Evolutionary conservation across 306 rosid genomes (phyloP).

Genomic region (Corylus avellana): DNA sequence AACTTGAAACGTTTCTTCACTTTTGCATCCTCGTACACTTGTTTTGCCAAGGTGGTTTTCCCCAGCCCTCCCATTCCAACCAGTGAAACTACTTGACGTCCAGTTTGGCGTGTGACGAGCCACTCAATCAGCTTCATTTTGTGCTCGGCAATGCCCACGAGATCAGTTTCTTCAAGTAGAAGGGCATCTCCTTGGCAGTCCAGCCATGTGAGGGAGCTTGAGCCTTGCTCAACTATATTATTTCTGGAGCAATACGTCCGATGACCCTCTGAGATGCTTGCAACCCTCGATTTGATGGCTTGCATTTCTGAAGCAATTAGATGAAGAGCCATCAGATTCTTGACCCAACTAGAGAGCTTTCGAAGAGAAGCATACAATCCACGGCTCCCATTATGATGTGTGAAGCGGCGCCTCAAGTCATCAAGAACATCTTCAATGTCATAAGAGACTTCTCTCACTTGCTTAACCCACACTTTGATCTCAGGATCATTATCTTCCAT

Average conservation of each 20-base stretch:
- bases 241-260: conserved; percentile 15
- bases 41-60: not conserved
- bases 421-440: conserved; percentile 40
- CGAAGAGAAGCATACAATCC: not conserved
- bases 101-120: not conserved
- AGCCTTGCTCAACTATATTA: not conserved
- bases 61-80: conserved; percentile 15
- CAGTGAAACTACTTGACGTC: conserved; percentile 4
- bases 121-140: not conserved
- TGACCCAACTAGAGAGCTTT: not conserved
- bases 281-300: conserved; percentile 21
- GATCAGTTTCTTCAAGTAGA: not conserved
- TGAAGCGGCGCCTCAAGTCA: conserved; percentile 18
- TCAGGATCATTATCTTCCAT: conserved; percentile 35
- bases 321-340: conserved; percentile 1
- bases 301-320: conserved; percentile 8
- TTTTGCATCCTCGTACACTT: not conserved
- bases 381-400: not conserved
- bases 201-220: not conserved
- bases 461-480: conserved; percentile 35
- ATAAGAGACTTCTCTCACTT: conserved; percentile 33
- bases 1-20: not conserved
- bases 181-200: not conserved
- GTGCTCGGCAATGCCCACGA: not conserved
- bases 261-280: conserved; percentile 7